Evolutionary conservation across 2,329 filamentous ascomycete species (phyloP), one percentile per base, ranked within the genome.

Genomic region (Claviceps maximensis): DNA sequence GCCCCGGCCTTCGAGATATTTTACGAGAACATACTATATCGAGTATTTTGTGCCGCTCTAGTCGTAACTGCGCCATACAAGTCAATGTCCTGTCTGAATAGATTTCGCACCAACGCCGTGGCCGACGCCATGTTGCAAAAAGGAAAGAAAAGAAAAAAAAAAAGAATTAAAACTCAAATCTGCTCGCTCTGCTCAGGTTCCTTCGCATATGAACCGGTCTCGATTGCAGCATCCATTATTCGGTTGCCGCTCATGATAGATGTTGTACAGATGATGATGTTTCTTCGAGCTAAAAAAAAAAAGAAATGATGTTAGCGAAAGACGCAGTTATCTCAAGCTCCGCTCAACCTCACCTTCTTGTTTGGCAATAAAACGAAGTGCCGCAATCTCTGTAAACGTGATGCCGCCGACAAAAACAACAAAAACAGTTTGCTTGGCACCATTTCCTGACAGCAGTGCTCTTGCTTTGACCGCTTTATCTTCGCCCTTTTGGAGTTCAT

Each of bases 391-490:
- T 0, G 93, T 91, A 64, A 94, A 95, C 0, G 89, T 96, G 53
- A 98, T 87, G 2, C 93, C 94, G n/a, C 93, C 93, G 19, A 98
- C 73, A 69, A 97, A 97, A 60, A 97, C 95, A n/a, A 98, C 84
- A 63, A 96, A 87, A 0, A 95, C 85, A 0, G 87, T 91, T 73
- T 95, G 95, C 66, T 83, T 83, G 50, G 80, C 80, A 17, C 79
- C 79, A 2, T 87, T 87, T 0, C 89, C 88, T 47, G 88, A 87
- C 41, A 98, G 73, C 27, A 94, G 79, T 55, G 88, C 84, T 53
- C 89, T 78, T 17, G 91, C 91, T 62, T 91, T 90, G 33, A 91
- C 83, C 1, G 90, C 89, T 66, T 93, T 95, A 63, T 96, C 90
- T 62, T 95, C 88, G 2, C 90, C 90, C 62, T 88, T 91, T 65